Conservation (phyloP, 1,284 basidiomycete species). For the Afroboletus lepidellus region DNA sequence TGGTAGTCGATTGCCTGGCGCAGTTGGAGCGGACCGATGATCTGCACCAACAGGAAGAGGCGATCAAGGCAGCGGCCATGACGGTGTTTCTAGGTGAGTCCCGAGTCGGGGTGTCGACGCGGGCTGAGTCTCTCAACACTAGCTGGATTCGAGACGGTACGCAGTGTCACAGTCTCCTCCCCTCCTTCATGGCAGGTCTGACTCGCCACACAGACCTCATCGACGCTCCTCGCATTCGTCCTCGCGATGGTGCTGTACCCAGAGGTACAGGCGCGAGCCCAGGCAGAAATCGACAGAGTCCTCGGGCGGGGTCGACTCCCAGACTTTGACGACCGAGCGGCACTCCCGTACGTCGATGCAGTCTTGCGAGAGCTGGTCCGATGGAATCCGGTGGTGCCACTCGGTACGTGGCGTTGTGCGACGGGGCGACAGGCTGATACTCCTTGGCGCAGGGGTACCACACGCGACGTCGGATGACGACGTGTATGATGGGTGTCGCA, state of each 20-base stretch:
- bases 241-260: conserved; percentile 51
- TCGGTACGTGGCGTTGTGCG: conserved; percentile 12
- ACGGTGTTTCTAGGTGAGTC: too few relatives aligned
- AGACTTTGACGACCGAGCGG: conserved; percentile 36
- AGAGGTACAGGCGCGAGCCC: conserved; percentile 41
- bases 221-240: conserved; percentile 46
- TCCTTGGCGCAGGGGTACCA: conserved; percentile 31
- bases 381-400: conserved; percentile 46
- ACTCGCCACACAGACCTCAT: conserved; percentile 37
- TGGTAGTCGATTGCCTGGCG: conserved; percentile 23
- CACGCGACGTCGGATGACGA: conserved; percentile 44
- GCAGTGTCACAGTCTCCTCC: conserved; percentile 4
- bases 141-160: conserved; percentile 26
- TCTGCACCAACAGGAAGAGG: conserved; percentile 3
- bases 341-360: conserved; percentile 46
- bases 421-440: neutral
- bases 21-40: conserved; percentile 6
- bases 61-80: conserved; percentile 3
- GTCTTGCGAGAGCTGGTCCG: conserved; percentile 52
- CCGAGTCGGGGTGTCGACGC: neutral
- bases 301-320: conserved; percentile 40
- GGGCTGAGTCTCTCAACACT: neutral
- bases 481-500: conserved; percentile 40
- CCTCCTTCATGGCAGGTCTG: conserved; percentile 5
- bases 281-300: conserved; percentile 43